Evolutionary conservation across 1,139 yeast species (phyloP).

Genomic region (Blastobotrys petasosporus): DNA sequence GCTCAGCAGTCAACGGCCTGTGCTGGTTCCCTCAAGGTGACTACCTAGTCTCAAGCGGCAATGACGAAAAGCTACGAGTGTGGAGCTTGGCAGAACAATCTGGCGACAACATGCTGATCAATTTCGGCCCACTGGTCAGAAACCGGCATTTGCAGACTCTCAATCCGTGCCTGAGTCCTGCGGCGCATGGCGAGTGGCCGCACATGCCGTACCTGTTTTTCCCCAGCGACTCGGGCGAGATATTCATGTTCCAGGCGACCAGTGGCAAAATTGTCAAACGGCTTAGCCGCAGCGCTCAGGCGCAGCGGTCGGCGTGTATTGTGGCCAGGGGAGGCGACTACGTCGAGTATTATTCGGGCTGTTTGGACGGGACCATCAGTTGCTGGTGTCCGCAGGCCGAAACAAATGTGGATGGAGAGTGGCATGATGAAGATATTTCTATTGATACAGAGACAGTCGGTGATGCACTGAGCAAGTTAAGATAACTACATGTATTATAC

Average conservation of each 20-base stretch:
- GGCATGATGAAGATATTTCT: background rate
- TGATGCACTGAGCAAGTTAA: too few relatives aligned
- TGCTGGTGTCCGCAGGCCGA: conserved; percentile 26
- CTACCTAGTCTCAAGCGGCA: conserved; percentile 57
- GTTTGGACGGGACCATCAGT: conserved; percentile 33
- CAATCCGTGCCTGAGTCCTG: conserved; percentile 37
- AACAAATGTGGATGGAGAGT: conserved; percentile 1
- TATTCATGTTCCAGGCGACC: conserved; percentile 54
- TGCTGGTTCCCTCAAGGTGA: conserved; percentile 63
- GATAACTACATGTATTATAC: too few relatives aligned
- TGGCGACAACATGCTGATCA: conserved; percentile 56
- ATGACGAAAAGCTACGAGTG: conserved; percentile 67
- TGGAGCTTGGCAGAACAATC: conserved; percentile 55
- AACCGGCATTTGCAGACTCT: conserved; percentile 47
- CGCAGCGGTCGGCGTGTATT: conserved; percentile 45
- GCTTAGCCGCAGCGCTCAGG: conserved; percentile 35
- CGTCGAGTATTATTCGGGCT: conserved; percentile 30
- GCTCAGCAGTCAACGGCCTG: conserved; percentile 69
- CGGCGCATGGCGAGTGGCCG: conserved; percentile 26
- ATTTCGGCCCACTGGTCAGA: conserved; percentile 73
- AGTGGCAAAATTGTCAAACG: conserved; percentile 61
- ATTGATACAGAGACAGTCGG: too few relatives aligned
- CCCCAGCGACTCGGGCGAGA: conserved; percentile 77
- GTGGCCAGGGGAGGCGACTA: conserved; percentile 41
- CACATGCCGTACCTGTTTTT: conserved; percentile 51